phyloP scores from a whole-genome alignment of 208 protist species.

The Acanthamoeba lenticulata region DNA sequence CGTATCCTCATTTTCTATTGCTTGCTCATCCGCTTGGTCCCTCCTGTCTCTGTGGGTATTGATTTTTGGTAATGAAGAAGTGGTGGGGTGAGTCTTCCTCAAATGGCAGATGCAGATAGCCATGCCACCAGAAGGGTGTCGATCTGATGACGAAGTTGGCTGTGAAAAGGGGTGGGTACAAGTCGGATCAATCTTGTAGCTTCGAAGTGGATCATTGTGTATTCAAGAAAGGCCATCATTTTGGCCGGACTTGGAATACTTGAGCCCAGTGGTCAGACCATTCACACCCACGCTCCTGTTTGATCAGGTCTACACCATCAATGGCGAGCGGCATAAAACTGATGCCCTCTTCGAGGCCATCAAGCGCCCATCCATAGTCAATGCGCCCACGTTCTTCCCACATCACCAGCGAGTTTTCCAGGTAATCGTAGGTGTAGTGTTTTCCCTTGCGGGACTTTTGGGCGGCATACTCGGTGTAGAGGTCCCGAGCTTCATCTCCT shows the following conservation, averaged over 20 bases:
- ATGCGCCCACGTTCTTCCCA: neutral
- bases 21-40: too few species aligned
- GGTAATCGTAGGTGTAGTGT: neutral
- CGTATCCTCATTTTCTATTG: too few species aligned
- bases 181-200: too few species aligned
- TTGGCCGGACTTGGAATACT: neutral
- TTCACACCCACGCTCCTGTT: neutral
- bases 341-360: neutral
- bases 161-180: too few species aligned
- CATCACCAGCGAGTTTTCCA: slow-evolving; percentile 2
- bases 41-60: too few species aligned
- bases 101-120: too few species aligned
- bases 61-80: too few species aligned
- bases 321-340: neutral
- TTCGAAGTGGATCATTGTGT: too few species aligned
- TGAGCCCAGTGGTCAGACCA: slow-evolving; percentile 24
- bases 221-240: neutral
- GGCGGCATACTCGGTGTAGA: neutral
- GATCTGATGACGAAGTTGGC: too few species aligned
- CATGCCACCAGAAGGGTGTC: too few species aligned
- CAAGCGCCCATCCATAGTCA: slow-evolving; percentile 4
- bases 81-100: too few species aligned
- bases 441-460: neutral
- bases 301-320: neutral
- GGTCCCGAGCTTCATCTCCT: neutral